Evolutionary conservation across 2,329 filamentous ascomycete species (phyloP), one percentile per base, ranked within the genome.

Genomic region (Colletotrichum zoysiae): DNA sequence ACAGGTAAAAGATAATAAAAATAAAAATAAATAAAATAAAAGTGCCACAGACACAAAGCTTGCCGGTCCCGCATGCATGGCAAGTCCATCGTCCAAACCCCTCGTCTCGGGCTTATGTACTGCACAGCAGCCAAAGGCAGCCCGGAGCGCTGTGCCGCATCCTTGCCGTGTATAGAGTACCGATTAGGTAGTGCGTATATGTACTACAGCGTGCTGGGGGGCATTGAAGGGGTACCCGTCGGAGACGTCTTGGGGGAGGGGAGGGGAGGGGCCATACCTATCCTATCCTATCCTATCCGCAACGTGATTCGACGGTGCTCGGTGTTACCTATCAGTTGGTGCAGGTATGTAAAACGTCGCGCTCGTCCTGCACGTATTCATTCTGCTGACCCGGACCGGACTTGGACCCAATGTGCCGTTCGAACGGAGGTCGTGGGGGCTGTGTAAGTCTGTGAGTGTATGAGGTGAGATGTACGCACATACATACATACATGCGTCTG

Each of bases 341-440:
- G n/a, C n/a, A n/a, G n/a, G 30, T 30, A 35, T 58, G 48, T 71
- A 55, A 68, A 71, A 71, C 65, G 58, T 68, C 58, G 30, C 44
- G n/a, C 65, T 50, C 3, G 4, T 58, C n/a, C 60, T 67, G 68
- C 51, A 55, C 68, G 68, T 61, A 33, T 68, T 71, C 67, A 33
- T 68, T 71, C 67, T 69, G 69, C 65, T 68, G 69, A 71, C 53
- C 30, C 69, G 69, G 65, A 62, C 40, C 69, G 69, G 65, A 62
- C 40, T 35, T 61, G 53, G 46, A 38, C 55, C 51, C 61, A 42
- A 65, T 51, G 57, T 57, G 56, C 50, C 23, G 23, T n/a, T 63
- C 60, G 46, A 35, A 38, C 48, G 16, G 35, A 38, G 42, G 53
- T 38, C 30, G n/a, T 16, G 35, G 68, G 63, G 68, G 63, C 64